Evolutionary conservation across 805 yeast species (phyloP), one percentile per base, ranked within the genome.

Genomic region (Metschnikowia orientalis): DNA sequence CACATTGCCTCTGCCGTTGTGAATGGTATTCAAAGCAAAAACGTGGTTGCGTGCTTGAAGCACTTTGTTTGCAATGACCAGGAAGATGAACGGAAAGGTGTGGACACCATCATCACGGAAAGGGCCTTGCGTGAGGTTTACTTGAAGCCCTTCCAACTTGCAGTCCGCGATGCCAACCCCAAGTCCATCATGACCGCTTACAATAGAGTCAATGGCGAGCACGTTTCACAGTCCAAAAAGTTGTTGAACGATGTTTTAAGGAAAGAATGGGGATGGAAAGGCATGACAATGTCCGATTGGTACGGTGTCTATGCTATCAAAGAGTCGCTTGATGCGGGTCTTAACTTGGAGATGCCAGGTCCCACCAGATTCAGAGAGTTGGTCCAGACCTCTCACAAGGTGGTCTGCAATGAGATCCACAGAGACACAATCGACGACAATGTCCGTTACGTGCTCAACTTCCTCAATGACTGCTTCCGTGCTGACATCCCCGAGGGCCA

Each of bases 321-420:
- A 26, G 68, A 63, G 26, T 46, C 79, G 9, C 50, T 77, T 28
- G 63, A 67, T 24, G 73, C 74, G 21, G 83, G 84, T 6, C 57
- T 79, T 35, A 79, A 77, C 48, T 57, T 79, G 45, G 85, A 79
- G 53, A 75, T 76, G 81, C 85, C 85, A 1, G 85, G 84, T 22
- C 74, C 77, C 12, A 57, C 77, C 3, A 54, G 68, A 28, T 67
- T 65, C 52, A 52, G 78, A 57, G 57, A 68, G 42, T 55, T 55
- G 2, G 54, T 54, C 18, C 54, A 63, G 8, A 54, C 74, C 11
- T 40, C 59, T 6, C 75, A 69, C 45, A 66, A 69, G 26, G 57
- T 75, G 13, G 44, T 40, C 34, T 50, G 61, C 32, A 62, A 61
- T 38, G 73, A 70, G 41, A 50, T 74, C 24, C 64, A 56, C 38